Evolutionary conservation across 768 basidiomycete genomes (phyloP), one percentile per base, ranked within the genome.

Genomic region (Leucocoprinus sp.): DNA sequence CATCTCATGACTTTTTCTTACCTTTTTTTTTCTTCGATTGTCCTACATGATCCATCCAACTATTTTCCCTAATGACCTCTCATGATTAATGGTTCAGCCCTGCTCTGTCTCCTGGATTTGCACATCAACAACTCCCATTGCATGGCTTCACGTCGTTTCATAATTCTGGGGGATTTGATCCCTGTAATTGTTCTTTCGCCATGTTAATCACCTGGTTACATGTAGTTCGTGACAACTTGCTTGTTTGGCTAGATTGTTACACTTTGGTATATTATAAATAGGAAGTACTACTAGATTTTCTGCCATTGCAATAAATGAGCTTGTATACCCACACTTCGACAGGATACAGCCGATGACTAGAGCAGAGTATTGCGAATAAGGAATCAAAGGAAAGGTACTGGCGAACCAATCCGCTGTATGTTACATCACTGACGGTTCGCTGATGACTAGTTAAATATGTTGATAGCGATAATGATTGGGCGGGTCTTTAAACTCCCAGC

Each of bases 401-500:
- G n/a, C n/a, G 21, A 21, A 28, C 43, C 43, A 33, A 35, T 37
- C 37, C 37, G 35, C 43, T 37, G 42, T 26, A 41, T 47, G 41
- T 26, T 54, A 52, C 38, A 36, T 42, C 11, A 11, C 11, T 49
- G 39, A n/a, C 26, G n/a, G 26, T 23, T 40, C 49, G 27, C 26
- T 38, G 29, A 33, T 21, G 35, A 38, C 36, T 50, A 50, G n/a
- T 31, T 23, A 44, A 6, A 39, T 50, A 22, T 18, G 28, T 43
- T 35, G 15, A 43, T 43, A 19, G 29, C 14, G 33, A 33, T 47
- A 21, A 19, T 15, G 27, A 49, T 52, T 52, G 51, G 41, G 57
- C 52, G 39, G 42, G 39, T 43, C 39, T 61, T 64, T 70, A 77
- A 63, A 81, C 78, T 56, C 80, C 81, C 56, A 84, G 72, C 63